These are phyloP conservation scores for Asterophora lycoperdoides DNA, from an alignment of 768 basidiomycete genomes.

Conservation along the genomic window DNA sequence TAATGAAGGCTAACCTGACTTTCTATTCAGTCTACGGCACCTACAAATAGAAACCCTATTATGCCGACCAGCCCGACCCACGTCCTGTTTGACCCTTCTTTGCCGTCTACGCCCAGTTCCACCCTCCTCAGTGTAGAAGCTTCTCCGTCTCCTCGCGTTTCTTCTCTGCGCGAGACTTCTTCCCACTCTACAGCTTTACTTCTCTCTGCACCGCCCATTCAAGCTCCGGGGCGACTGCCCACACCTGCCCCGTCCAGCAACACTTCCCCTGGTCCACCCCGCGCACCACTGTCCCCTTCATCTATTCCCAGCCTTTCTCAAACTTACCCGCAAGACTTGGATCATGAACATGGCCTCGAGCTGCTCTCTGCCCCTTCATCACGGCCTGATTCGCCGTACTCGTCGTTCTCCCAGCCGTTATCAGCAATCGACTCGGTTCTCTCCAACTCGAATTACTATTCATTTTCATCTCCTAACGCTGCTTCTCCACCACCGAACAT, in stretches of 20 bases:
- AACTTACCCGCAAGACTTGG: slow-evolving; percentile 39
- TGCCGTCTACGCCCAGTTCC: slow-evolving; percentile 23
- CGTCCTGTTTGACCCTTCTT: slow-evolving; percentile 36
- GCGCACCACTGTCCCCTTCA: slow-evolving; percentile 16
- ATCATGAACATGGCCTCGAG: slow-evolving; percentile 39
- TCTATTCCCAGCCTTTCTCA: slow-evolving; percentile 38
- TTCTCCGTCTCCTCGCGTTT: slow-evolving; percentile 21
- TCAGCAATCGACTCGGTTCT: slow-evolving; percentile 7
- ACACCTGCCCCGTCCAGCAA: slow-evolving; percentile 12
- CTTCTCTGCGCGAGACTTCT: slow-evolving; percentile 11
- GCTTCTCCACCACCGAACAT: background rate
- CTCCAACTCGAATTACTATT: slow-evolving; percentile 14
- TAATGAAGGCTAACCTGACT: slow-evolving; percentile 3
- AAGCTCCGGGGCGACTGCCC: slow-evolving; percentile 8
- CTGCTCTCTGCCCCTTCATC: slow-evolving; percentile 43
- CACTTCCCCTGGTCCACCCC: slow-evolving; percentile 11
- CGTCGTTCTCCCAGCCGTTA: slow-evolving; percentile 19
- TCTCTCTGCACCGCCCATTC: slow-evolving; percentile 12
- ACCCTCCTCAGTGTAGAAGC: slow-evolving; percentile 20
- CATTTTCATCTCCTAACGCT: slow-evolving; percentile 17
- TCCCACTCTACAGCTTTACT: slow-evolving; percentile 19
- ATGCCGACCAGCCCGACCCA: slow-evolving; percentile 47
- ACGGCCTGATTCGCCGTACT: slow-evolving; percentile 38
- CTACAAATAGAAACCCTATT: slow-evolving; percentile 41
- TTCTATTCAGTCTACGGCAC: slow-evolving; percentile 27